These are phyloP conservation scores for Pseudonitzschia multistriata DNA, from an alignment of 108 stramenopile genomes.

Conservation along the genomic window DNA sequence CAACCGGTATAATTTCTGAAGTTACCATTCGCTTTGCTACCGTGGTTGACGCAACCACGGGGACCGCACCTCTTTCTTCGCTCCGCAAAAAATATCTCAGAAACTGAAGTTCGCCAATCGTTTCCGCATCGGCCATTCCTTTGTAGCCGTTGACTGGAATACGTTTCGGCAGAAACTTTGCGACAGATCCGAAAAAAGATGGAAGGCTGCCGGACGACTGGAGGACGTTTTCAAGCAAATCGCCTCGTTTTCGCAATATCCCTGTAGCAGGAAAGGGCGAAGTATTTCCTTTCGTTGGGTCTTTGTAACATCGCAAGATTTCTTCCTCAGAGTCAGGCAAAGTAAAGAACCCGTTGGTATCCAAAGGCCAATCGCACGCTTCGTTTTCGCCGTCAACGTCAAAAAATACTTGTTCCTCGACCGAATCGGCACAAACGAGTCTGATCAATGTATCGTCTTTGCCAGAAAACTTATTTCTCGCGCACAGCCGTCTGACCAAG, in stretches of 20 bases:
- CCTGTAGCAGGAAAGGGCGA: constrained; percentile 26
- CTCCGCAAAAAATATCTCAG: background rate
- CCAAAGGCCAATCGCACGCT: constrained; percentile 25
- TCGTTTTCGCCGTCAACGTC: background rate
- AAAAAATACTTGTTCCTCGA: constrained; percentile 54
- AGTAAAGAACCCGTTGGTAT: constrained; percentile 28
- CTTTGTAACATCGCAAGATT: background rate
- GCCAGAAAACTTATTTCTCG: constrained; percentile 25
- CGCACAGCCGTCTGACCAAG: constrained; percentile 29
- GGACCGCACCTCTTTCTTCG: background rate
- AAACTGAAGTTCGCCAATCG: constrained; percentile 5
- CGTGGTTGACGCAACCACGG: background rate
- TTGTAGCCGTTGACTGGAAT: background rate
- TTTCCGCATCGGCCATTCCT: background rate
- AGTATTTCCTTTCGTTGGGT: background rate
- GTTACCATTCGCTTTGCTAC: background rate
- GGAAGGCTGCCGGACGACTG: constrained; percentile 6
- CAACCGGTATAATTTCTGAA: background rate
- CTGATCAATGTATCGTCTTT: constrained; percentile 42
- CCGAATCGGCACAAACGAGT: constrained; percentile 53
- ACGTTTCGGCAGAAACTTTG: constrained; percentile 1
- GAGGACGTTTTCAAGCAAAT: constrained; percentile 22
- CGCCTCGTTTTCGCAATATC: constrained; percentile 24
- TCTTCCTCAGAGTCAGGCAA: constrained; percentile 23
- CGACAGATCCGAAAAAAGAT: constrained; percentile 14